Percentiles rank a stretch among this genome's conserved stretches.
These are phyloP conservation scores for Limnomonas spitsbergensis DNA, from an alignment of 139 green algal genomes.

Conservation along the genomic window DNA sequence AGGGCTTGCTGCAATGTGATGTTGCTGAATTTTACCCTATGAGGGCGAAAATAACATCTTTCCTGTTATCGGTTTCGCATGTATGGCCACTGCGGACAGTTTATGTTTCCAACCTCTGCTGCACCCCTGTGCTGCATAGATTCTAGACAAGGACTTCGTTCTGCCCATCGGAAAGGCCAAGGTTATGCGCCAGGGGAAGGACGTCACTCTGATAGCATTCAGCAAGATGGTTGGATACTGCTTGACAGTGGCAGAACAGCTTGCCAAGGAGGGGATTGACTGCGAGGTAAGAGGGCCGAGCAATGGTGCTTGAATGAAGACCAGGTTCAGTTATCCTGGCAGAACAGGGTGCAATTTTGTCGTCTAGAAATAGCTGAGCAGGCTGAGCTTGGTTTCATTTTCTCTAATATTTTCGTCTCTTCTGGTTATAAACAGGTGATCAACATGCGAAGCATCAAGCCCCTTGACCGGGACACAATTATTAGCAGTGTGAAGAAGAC, in stretches of 20 bases:
- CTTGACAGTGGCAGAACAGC: constrained; percentile 82
- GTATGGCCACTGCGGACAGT: background rate
- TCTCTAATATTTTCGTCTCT: constrained; percentile 1
- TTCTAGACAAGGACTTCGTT: constrained; percentile 89
- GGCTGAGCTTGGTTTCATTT: background rate
- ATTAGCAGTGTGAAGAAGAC: constrained; percentile 84
- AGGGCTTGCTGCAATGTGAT: too few species aligned
- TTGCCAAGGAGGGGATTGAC: constrained; percentile 87
- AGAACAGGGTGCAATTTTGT: too few species aligned
- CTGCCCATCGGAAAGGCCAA: constrained; percentile 97
- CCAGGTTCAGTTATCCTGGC: too few species aligned
- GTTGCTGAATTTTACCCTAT: too few species aligned
- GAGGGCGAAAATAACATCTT: background rate
- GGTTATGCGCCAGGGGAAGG: constrained; percentile 54
- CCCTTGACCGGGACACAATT: constrained; percentile 89
- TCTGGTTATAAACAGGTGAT: constrained; percentile 64
- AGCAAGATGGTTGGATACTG: constrained; percentile 92
- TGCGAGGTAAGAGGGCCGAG: constrained; percentile 69
- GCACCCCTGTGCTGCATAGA: too few species aligned
- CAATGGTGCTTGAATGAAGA: too few species aligned
- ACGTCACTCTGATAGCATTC: constrained; percentile 90
- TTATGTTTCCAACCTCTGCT: background rate
- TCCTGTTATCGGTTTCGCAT: background rate
- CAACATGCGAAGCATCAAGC: constrained; percentile 93
- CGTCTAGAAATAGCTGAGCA: too few species aligned